Base-by-base conservation (phyloP, 2,329 filamentous ascomycete species). In the Blastomyces gilchristii region DNA sequence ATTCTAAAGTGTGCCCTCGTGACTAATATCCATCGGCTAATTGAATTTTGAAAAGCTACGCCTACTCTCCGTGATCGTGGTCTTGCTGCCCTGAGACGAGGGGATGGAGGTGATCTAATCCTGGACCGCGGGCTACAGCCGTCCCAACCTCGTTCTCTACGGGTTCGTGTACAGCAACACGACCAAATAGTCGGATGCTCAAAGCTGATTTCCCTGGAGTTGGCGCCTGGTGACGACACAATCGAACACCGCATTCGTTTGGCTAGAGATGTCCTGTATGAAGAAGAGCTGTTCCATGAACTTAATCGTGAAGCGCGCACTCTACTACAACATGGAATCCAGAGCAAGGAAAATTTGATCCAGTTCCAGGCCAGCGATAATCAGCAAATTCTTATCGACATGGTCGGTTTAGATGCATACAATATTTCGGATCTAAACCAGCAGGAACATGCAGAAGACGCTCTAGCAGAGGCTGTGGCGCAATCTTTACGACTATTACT, bases 241-340 rank as follows among this genome's bases (percentile, higher is more conserved):
- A 71, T 74, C 16, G 73, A 77, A 70, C 64, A 70, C 74, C 66
- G 73, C 68, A 74, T 73, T 54, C 67, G 72, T 16, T 73, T 74
- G 65, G 74, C 73, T 25, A 82, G 83, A 3, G 78, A 80, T 52
- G 80, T 82, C 1, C 76, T 84, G 5, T 78, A 80, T 34, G 81
- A 84, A 45, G 82, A 87, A 2, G 94, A 99, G 72, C 78, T 99
- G 1, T 97, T 91, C 82, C 87, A 96, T 68, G 94, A 99, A 75
- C 80, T 97, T 64, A 87, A 87, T 61, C 83, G 90, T 22, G 94
- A 99, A 75, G 86, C 89, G 0, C 87, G 91, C 18, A 82, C 82
- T 0, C 79, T 96, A 28, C 81, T 87, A 2, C 85, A 86, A 12
- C 86, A 89, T 65, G 85, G 87, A 11, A 87, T 97, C 14, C 82